Base-by-base conservation (phyloP, 2,329 filamentous ascomycete species). In the Hymenoscyphus infarciens region DNA sequence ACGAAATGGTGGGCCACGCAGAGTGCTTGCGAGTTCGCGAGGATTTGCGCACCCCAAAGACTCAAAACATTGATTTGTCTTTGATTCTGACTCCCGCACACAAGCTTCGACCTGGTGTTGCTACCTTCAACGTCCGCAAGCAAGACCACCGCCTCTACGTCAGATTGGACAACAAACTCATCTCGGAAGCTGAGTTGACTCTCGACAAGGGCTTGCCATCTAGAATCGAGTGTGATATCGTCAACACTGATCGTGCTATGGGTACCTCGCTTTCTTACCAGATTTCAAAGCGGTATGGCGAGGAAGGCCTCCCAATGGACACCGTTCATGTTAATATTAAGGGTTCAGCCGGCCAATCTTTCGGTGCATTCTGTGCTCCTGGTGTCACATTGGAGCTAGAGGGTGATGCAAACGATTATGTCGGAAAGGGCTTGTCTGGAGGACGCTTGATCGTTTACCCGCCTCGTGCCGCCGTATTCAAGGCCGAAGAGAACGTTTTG, bases 51-150 rank as follows among this genome's bases (percentile, higher is more conserved):
- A 95, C 89, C 38, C 83, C 86, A 62, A 97, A 97, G 84, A 96
- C 93, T 39, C 85, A 90, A 77, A 97, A 96, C 77, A 92, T 97
- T 70, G 94, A 97, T 71, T 80, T 97, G 64, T 96, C 92, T 52
- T 86, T 97, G 61, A 95, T 98, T 72, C 81, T 98, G 59, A 97
- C 93, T 0, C 94, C 94, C 3, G 94, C 94, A n/a, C 93, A 98
- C 79, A 95, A 93, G 70, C 89, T 97, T 59, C 90, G 94, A 65
- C 93, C 93, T 60, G 93, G 92, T 66, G 94, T 97, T 62, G 93
- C 94, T 45, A 97, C 93, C 11, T 97, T 97, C 85, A 97, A 97
- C 72, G 93, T 97, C 63, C 90, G 94, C 77, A 97, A 97, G 83
- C 94, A 98, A 78, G 94, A 98, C 71, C 94, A 98, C 78, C 88